phyloP scores from a whole-genome alignment of 441 rosid species.

The Eruca vesicaria region DNA sequence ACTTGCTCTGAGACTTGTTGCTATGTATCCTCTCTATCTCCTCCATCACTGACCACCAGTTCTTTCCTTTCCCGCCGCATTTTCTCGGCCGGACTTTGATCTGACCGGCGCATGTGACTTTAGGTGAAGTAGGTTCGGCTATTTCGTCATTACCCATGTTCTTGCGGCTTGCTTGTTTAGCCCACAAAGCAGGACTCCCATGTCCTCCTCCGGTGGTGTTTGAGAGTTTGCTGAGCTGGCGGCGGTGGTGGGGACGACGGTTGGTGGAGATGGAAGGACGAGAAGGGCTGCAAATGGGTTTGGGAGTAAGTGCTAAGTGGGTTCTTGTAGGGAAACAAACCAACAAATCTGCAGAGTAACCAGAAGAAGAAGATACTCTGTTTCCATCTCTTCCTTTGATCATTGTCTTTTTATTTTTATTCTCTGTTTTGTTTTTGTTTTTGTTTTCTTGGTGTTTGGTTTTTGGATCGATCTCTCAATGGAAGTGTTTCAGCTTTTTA shows the following conservation, averaged over 20 bases:
- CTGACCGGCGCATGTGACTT: slow-evolving; percentile 89
- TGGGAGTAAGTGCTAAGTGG: slow-evolving; percentile 61
- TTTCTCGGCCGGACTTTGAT: slow-evolving; percentile 70
- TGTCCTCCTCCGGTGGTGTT: slow-evolving; percentile 7
- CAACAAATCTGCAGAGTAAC: slow-evolving; percentile 67
- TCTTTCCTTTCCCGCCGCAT: slow-evolving; percentile 37
- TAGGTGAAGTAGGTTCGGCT: slow-evolving; percentile 78
- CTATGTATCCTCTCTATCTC: slow-evolving; percentile 79
- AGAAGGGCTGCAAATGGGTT: slow-evolving; percentile 67
- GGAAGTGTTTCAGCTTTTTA: slow-evolving; percentile 21
- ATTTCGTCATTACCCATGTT: slow-evolving; percentile 39
- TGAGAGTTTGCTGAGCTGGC: slow-evolving; percentile 37
- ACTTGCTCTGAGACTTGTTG: slow-evolving; percentile 43
- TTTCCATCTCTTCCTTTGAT: slow-evolving; percentile 73
- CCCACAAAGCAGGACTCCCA: slow-evolving; percentile 55
- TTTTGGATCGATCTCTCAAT: slow-evolving; percentile 15
- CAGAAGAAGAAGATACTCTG: slow-evolving; percentile 39
- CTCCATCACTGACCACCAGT: slow-evolving; percentile 87
- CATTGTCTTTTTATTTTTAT: neutral
- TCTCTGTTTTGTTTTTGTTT: neutral
- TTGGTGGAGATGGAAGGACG: slow-evolving; percentile 42
- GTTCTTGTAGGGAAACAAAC: slow-evolving; percentile 86
- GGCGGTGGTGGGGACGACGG: slow-evolving; percentile 40
- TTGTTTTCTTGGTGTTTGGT: slow-evolving; percentile 1
- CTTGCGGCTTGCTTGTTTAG: slow-evolving; percentile 40